Percentiles rank a stretch among this genome's conserved stretches.
Evolutionary conservation across 805 yeast species (phyloP).

Genomic region (Zygosaccharomyces bisporus): DNA sequence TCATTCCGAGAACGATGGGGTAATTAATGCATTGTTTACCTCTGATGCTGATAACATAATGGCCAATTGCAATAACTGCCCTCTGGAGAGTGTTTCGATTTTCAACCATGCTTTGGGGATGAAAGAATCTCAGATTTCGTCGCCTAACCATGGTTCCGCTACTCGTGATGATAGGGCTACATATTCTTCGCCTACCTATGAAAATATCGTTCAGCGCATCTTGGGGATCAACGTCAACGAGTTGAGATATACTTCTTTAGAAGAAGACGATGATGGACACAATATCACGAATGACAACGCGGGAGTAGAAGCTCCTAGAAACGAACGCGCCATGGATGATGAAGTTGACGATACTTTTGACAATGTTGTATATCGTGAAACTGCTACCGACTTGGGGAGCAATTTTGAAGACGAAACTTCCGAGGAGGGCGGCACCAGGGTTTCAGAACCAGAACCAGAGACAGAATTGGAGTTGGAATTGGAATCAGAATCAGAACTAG

Average conservation of each 20-base stretch:
- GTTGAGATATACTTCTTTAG: background rate
- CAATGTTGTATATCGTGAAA: background rate
- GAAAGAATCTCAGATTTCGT: background rate
- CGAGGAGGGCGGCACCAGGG: background rate
- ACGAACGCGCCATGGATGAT: too few relatives aligned
- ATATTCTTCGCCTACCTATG: background rate
- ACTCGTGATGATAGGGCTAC: conserved; percentile 3
- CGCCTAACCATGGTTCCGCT: background rate
- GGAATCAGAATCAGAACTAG: too few relatives aligned
- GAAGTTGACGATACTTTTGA: background rate
- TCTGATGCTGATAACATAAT: background rate
- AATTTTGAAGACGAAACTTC: background rate
- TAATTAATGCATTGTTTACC: too few relatives aligned
- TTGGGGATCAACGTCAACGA: background rate
- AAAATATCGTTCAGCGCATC: background rate
- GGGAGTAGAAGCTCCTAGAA: too few relatives aligned
- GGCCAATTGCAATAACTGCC: background rate
- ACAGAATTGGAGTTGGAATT: too few relatives aligned
- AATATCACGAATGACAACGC: too few relatives aligned
- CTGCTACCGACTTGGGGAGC: background rate
- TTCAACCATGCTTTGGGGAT: background rate
- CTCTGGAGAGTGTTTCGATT: background rate
- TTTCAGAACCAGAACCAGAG: background rate
- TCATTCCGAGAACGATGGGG: too few relatives aligned
- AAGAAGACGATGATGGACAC: background rate